phyloP scores from a whole-genome alignment of 495 filamentous ascomycete genomes.

The Penicillium ochrochloron region DNA sequence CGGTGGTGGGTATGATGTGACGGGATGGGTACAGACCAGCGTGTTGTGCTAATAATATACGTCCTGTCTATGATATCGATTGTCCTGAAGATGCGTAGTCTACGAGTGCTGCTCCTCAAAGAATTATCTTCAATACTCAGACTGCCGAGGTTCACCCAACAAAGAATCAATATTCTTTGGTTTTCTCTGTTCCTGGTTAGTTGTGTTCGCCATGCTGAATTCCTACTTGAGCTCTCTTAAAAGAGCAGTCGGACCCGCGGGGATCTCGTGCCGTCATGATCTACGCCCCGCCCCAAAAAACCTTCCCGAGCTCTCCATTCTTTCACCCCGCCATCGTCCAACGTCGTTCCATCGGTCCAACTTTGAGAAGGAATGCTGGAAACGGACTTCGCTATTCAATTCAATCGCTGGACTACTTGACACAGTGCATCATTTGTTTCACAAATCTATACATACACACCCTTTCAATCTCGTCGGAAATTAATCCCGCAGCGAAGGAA shows the following conservation, averaged over 20 bases:
- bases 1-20: not conserved
- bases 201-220: not conserved
- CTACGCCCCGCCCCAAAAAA: constrained; percentile 33
- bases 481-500: not conserved
- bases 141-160: not conserved
- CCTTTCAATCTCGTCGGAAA: not conserved
- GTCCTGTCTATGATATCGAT: not conserved
- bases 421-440: not conserved
- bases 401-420: not conserved
- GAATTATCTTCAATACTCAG: not conserved
- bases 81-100: not conserved
- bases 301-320: constrained; percentile 22
- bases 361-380: constrained; percentile 8
- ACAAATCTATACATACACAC: not conserved
- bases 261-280: constrained; percentile 27
- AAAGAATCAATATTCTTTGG: not conserved
- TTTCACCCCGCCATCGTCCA: constrained; percentile 16
- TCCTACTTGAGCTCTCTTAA: not conserved
- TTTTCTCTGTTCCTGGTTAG: not conserved
- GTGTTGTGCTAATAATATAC: not conserved
- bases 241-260: not conserved
- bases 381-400: constrained; percentile 1
- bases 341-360: constrained; percentile 6
- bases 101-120: not conserved
- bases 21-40: not conserved